Conservation (phyloP, 345 rosid genomes). For the Populus ilicifolia region DNA sequence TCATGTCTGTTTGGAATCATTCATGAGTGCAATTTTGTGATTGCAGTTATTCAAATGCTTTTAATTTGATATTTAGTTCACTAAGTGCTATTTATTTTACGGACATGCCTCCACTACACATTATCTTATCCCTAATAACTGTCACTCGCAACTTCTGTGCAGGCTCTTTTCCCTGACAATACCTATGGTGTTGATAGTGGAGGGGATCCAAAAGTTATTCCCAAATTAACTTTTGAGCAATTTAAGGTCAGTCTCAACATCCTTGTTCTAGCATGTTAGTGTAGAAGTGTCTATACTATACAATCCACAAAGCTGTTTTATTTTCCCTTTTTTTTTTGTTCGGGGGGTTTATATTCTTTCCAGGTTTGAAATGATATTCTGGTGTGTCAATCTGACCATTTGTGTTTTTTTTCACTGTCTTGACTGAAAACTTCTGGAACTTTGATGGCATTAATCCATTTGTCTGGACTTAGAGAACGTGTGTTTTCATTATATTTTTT, state of each 20-base stretch:
- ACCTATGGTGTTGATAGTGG: conserved; percentile 98
- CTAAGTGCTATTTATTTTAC: neutral
- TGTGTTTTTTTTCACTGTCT: too few species aligned
- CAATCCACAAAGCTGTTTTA: neutral
- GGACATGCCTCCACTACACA: neutral
- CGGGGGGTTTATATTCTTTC: too few species aligned
- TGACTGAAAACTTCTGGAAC: neutral
- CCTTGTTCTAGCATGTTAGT: neutral
- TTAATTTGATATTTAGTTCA: neutral
- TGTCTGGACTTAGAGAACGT: neutral
- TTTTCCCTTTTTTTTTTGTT: too few species aligned
- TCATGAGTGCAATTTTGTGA: neutral
- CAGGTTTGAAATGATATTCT: too few species aligned
- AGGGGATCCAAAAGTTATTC: conserved; percentile 89
- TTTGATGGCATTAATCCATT: neutral
- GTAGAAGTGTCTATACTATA: neutral
- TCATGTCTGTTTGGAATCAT: neutral
- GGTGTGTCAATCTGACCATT: too few species aligned
- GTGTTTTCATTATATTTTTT: neutral
- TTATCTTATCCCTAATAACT: conserved; percentile 17
- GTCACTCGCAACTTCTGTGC: conserved; percentile 17
- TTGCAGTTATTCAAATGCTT: neutral
- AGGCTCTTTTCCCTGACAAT: conserved; percentile 92
- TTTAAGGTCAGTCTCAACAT: conserved; percentile 54
- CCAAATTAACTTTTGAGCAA: conserved; percentile 80